Percentiles rank a stretch among this genome's conserved stretches.
Evolutionary conservation across 371 early-diverging fungal species (phyloP).

Genomic region (Mortierella sp.): DNA sequence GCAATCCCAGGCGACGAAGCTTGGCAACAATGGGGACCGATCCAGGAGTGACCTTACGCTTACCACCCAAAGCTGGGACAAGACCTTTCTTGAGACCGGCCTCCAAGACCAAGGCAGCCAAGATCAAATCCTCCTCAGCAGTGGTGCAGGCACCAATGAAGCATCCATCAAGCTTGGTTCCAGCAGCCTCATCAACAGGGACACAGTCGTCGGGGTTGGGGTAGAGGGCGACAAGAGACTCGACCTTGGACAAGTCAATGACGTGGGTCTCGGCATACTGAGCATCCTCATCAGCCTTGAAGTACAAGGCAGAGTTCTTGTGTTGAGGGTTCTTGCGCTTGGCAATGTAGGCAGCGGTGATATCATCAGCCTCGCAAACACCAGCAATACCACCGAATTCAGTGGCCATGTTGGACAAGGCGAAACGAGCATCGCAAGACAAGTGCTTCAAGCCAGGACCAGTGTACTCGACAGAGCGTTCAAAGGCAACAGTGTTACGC

Average conservation of each 20-base stretch:
- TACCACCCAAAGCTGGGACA: conserved; percentile 65
- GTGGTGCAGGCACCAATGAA: conserved; percentile 88
- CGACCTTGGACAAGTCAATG: conserved; percentile 76
- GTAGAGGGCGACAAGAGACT: conserved; percentile 76
- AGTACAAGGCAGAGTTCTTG: conserved; percentile 74
- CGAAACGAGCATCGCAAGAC: conserved; percentile 83
- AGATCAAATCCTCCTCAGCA: conserved; percentile 84
- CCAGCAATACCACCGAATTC: conserved; percentile 88
- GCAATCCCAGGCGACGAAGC: conserved; percentile 75
- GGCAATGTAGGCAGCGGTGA: conserved; percentile 74
- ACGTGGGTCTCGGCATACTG: conserved; percentile 77
- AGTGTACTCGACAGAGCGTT: conserved; percentile 82
- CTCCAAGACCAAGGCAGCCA: conserved; percentile 79
- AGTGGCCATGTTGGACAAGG: conserved; percentile 84
- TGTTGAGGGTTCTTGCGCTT: conserved; percentile 74
- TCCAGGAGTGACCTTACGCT: conserved; percentile 84
- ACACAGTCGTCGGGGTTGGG: conserved; percentile 85
- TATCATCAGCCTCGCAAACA: conserved; percentile 79
- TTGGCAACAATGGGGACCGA: conserved; percentile 83
- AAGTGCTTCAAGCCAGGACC: conserved; percentile 79
- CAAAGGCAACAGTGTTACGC: conserved; percentile 84
- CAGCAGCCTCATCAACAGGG: conserved; percentile 62
- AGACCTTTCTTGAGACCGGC: conserved; percentile 75
- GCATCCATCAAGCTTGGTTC: conserved; percentile 77
- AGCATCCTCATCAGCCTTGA: conserved; percentile 77